phyloP scores from a whole-genome alignment of 2,329 filamentous ascomycete genomes.

The Aciculosporium take region DNA sequence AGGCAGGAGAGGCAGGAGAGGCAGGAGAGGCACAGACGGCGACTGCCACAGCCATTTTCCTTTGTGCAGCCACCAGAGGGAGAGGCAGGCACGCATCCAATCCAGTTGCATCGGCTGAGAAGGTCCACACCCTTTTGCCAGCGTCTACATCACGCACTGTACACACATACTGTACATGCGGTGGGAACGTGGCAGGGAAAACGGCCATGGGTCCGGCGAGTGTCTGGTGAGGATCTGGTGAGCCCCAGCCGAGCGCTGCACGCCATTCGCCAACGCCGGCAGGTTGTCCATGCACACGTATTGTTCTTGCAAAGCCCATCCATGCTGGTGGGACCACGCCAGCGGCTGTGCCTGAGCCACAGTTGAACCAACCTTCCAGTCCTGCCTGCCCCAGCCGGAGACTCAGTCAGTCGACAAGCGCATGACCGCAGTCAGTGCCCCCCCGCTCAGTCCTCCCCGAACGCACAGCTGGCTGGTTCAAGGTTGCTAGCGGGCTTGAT shows the following conservation, averaged over 20 bases:
- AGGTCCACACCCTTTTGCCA: not conserved
- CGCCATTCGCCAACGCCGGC: too few species aligned
- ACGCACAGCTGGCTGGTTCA: not conserved
- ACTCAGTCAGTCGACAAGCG: constrained; percentile 1
- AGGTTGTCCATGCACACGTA: too few species aligned
- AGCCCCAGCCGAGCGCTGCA: too few species aligned
- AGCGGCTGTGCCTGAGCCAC: constrained; percentile 1
- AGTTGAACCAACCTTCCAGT: not conserved
- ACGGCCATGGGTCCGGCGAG: too few species aligned
- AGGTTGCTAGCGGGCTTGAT: not conserved
- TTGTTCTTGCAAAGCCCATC: not conserved
- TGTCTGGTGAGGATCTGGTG: too few species aligned
- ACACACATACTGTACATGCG: too few species aligned
- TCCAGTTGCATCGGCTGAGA: too few species aligned
- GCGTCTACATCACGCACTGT: too few species aligned
- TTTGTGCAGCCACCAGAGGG: not conserved
- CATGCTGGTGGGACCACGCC: not conserved
- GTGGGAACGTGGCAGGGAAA: too few species aligned
- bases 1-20: not conserved
- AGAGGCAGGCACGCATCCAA: not conserved
- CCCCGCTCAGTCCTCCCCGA: constrained; percentile 3
- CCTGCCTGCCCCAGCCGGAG: not conserved
- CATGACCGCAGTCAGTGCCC: not conserved
- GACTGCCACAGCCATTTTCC: not conserved
- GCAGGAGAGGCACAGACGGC: not conserved